Percentiles rank a stretch among this genome's conserved stretches.
These are phyloP conservation scores for Rubia yunnanensis DNA, from an alignment of 257 asterid genomes.

Conservation along the genomic window DNA sequence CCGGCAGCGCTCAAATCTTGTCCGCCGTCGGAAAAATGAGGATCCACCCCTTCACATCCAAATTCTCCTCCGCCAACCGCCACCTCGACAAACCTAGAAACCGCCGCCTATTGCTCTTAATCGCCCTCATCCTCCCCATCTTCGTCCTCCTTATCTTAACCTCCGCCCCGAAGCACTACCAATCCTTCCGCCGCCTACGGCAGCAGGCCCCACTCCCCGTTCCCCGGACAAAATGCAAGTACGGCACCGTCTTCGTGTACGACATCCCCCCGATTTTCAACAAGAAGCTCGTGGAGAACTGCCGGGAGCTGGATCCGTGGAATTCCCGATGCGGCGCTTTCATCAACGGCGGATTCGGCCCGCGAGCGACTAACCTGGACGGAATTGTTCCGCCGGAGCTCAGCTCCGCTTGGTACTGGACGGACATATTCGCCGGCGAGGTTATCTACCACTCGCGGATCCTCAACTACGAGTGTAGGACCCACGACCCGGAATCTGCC, in stretches of 20 bases:
- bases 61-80: conserved; percentile 1
- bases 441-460: conserved; percentile 51
- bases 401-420: conserved; percentile 56
- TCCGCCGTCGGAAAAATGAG: conserved; percentile 1
- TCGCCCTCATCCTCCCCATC: conserved; percentile 7
- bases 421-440: conserved; percentile 59
- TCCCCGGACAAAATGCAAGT: conserved; percentile 35
- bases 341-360: conserved; percentile 64
- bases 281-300: conserved; percentile 32
- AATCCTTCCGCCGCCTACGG: conserved; percentile 13
- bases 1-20: background rate
- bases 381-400: conserved; percentile 40
- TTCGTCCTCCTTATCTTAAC: conserved; percentile 5
- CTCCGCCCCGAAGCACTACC: conserved; percentile 9
- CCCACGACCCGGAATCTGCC: conserved; percentile 46
- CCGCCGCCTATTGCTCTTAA: conserved; percentile 4
- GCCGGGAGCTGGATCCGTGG: conserved; percentile 59
- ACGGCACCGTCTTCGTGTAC: conserved; percentile 60
- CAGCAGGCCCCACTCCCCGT: background rate
- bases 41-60: conserved; percentile 5
- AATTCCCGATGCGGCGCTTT: conserved; percentile 68
- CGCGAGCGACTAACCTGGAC: conserved; percentile 25
- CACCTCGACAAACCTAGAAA: conserved; percentile 8
- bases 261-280: conserved; percentile 51
- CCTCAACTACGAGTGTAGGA: conserved; percentile 49